Percentiles rank a stretch among this genome's conserved stretches.
Evolutionary conservation across 192 early-diverging fungal genomes (phyloP).

Genomic region (Coemansia sp.): DNA sequence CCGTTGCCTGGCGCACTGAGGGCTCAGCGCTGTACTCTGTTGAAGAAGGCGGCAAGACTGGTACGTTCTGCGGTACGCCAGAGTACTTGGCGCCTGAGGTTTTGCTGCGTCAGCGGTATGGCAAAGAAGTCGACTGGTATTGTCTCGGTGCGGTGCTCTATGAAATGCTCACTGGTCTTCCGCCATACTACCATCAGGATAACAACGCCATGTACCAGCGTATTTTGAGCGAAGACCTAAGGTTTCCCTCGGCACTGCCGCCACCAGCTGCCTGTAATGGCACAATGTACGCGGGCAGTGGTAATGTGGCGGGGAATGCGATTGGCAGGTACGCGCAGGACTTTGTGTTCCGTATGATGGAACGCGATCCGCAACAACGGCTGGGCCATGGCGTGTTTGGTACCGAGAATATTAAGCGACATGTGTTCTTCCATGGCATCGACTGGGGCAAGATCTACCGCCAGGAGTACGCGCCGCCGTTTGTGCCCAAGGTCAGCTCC

Average conservation of each 20-base stretch:
- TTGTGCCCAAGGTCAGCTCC: constrained; percentile 66
- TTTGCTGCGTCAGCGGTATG: constrained; percentile 65
- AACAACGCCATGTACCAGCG: constrained; percentile 53
- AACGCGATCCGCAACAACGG: constrained; percentile 64
- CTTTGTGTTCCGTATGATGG: constrained; percentile 60
- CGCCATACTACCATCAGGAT: constrained; percentile 63
- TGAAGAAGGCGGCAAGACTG: constrained; percentile 64
- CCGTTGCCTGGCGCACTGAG: constrained; percentile 80
- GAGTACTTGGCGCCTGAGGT: constrained; percentile 78
- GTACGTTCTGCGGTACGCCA: constrained; percentile 80
- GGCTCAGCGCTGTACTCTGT: constrained; percentile 55
- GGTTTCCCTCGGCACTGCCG: constrained; percentile 46
- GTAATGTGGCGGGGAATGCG: constrained; percentile 13
- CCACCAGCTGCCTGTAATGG: constrained; percentile 36
- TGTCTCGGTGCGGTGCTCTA: constrained; percentile 76
- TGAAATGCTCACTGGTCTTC: constrained; percentile 66
- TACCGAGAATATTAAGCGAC: constrained; percentile 63
- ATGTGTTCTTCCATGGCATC: constrained; percentile 64
- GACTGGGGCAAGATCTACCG: constrained; percentile 69
- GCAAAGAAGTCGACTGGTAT: constrained; percentile 76
- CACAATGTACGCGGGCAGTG: constrained; percentile 25
- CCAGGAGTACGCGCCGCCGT: constrained; percentile 67
- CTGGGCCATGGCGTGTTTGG: constrained; percentile 64
- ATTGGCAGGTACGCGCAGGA: constrained; percentile 43
- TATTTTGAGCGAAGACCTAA: constrained; percentile 46